These are phyloP conservation scores for Lumnitzera littorea DNA, from an alignment of 345 rosid species.

Conservation along the genomic window DNA sequence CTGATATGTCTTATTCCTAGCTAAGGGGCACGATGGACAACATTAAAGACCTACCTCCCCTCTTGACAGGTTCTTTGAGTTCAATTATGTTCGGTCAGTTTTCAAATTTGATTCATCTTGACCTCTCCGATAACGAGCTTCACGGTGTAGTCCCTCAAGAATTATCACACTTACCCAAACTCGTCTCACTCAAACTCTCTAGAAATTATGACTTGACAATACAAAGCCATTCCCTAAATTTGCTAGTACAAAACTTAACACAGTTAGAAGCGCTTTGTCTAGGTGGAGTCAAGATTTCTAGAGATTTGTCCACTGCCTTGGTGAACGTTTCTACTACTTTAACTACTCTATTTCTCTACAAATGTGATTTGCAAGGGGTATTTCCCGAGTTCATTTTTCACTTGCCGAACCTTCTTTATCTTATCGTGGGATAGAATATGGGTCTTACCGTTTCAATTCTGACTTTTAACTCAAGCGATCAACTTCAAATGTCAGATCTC, in stretches of 20 bases:
- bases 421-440: not conserved
- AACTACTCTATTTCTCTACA: not conserved
- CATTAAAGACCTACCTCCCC: slow-evolving; percentile 7
- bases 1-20: slow-evolving; percentile 11
- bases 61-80: not conserved
- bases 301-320: not conserved
- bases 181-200: slow-evolving; percentile 10
- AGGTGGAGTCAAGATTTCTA: not conserved
- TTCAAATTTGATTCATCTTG: not conserved
- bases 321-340: slow-evolving; percentile 11
- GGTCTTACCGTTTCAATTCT: slow-evolving; percentile 6
- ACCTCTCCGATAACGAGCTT: not conserved
- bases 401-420: not conserved
- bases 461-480: slow-evolving; percentile 1
- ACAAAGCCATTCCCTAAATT: not conserved
- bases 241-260: slow-evolving; percentile 9
- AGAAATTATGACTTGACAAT: too few species aligned
- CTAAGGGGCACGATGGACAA: not conserved
- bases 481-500: not conserved
- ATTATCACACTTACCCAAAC: slow-evolving; percentile 5
- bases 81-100: not conserved
- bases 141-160: slow-evolving; percentile 1
- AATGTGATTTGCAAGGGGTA: not conserved
- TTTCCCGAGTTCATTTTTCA: slow-evolving; percentile 11
- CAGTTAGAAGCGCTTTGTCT: slow-evolving; percentile 5